Conservation (phyloP, 2,329 filamentous ascomycete species). For the Penicillium sp. region DNA sequence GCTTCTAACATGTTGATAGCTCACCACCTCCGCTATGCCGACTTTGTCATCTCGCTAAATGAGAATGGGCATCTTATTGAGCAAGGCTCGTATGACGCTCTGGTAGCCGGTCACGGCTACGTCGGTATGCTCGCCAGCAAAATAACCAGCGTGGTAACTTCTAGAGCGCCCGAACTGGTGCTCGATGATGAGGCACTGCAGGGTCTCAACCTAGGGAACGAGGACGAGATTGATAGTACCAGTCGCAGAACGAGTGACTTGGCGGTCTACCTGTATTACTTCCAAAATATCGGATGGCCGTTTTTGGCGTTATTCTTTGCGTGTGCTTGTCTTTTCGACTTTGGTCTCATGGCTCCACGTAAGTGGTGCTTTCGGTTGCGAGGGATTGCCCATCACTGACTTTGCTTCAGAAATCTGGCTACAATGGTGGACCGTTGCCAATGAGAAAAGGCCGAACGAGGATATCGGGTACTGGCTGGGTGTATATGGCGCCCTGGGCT, state of each 20-base stretch:
- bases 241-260: constrained; percentile 36
- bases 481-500: constrained; percentile 26
- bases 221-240: constrained; percentile 14
- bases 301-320: constrained; percentile 18
- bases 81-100: constrained; percentile 30
- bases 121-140: constrained; percentile 4
- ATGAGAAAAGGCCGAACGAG: constrained; percentile 23
- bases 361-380: neutral
- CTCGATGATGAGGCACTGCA: constrained; percentile 25
- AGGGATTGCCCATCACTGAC: neutral
- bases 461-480: constrained; percentile 25
- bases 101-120: constrained; percentile 25
- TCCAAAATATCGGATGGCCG: constrained; percentile 27
- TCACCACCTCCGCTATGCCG: constrained; percentile 30
- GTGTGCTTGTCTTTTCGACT: constrained; percentile 21
- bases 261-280: constrained; percentile 35
- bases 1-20: constrained; percentile 6
- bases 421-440: constrained; percentile 27
- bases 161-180: constrained; percentile 9
- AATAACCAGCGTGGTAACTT: neutral
- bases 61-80: constrained; percentile 29
- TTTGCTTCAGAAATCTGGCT: constrained; percentile 26
- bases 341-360: constrained; percentile 32
- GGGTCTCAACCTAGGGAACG: constrained; percentile 22
- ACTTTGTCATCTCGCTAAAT: constrained; percentile 34